Percentiles rank a stretch among this genome's conserved stretches.
Conservation (phyloP, 805 yeast species). For the Dipodascopsis tothii region DNA sequence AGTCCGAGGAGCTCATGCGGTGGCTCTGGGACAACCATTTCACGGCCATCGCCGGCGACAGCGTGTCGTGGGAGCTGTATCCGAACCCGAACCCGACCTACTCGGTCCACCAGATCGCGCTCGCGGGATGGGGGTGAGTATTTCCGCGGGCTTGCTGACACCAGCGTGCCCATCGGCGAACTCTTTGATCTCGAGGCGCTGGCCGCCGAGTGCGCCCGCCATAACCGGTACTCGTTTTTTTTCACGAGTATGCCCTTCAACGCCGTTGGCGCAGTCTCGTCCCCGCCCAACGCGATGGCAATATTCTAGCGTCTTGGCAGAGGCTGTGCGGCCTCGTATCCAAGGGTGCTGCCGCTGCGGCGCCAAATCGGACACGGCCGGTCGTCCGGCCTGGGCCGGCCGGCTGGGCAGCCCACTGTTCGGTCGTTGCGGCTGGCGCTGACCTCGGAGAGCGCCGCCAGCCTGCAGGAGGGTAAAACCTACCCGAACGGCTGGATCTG, state of each 20-base stretch:
- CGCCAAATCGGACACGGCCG: too few relatives aligned
- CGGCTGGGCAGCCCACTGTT: too few relatives aligned
- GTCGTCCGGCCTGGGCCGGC: too few relatives aligned
- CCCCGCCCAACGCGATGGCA: slow-evolving; percentile 41
- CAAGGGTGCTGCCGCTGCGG: too few relatives aligned
- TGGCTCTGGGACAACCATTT: slow-evolving; percentile 30
- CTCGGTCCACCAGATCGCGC: slow-evolving; percentile 23
- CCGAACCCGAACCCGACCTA: slow-evolving; percentile 13
- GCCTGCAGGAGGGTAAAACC: too few relatives aligned
- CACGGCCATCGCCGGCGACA: slow-evolving; percentile 27
- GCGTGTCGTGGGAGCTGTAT: slow-evolving; percentile 25
- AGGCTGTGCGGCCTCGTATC: too few relatives aligned
- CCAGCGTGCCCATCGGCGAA: slow-evolving; percentile 29
- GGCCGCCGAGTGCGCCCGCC: slow-evolving; percentile 21
- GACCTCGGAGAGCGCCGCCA: too few relatives aligned
- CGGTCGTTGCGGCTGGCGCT: too few relatives aligned
- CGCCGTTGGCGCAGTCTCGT: slow-evolving; percentile 29
- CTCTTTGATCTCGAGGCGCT: slow-evolving; percentile 27
- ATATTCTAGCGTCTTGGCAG: too few relatives aligned
- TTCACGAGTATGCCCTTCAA: slow-evolving; percentile 28
- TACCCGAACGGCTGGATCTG: too few relatives aligned
- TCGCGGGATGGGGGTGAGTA: slow-evolving; percentile 32
- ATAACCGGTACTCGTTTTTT: slow-evolving; percentile 26
- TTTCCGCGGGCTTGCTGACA: too few relatives aligned
- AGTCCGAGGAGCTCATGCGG: slow-evolving; percentile 24